phyloP scores from a whole-genome alignment of 1,284 basidiomycete genomes.

The Vanrija pseudolonga region DNA sequence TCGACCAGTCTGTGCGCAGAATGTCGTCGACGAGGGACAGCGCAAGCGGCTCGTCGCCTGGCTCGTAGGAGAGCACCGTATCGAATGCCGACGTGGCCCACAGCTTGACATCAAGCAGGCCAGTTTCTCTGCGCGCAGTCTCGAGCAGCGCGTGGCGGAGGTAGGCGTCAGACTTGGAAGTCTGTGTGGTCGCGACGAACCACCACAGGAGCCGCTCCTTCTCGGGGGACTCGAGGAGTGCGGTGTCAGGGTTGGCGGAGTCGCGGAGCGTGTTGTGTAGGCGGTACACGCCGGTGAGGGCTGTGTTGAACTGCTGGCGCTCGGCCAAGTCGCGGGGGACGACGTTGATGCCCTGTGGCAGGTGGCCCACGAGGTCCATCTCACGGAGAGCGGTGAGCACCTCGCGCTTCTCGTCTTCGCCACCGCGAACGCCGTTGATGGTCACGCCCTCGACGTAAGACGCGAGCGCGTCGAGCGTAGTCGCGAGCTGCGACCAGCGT shows the following conservation, averaged over 20 bases:
- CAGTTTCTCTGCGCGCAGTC: conserved; percentile 14
- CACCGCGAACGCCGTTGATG: conserved; percentile 65
- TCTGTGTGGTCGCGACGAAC: conserved; percentile 10
- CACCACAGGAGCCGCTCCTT: conserved; percentile 12
- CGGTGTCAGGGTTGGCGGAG: not conserved
- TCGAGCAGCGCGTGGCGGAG: conserved; percentile 63
- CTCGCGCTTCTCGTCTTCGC: conserved; percentile 56
- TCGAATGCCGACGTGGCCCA: conserved; percentile 20
- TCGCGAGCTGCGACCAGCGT: conserved; percentile 51
- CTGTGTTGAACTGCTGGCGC: conserved; percentile 5
- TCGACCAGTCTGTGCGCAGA: conserved; percentile 28
- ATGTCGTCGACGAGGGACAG: conserved; percentile 43
- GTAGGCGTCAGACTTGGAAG: conserved; percentile 3
- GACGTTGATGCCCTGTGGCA: conserved; percentile 2
- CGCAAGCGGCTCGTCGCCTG: conserved; percentile 47
- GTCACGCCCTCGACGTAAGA: conserved; percentile 71
- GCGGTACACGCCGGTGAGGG: conserved; percentile 9
- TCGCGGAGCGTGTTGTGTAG: conserved; percentile 7
- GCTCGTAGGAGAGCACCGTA: conserved; percentile 23
- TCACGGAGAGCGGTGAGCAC: conserved; percentile 14
- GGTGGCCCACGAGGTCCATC: conserved; percentile 7
- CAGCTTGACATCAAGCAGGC: conserved; percentile 8
- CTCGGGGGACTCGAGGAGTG: conserved; percentile 2
- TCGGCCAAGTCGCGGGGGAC: not conserved
- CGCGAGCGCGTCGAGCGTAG: conserved; percentile 24